These are phyloP conservation scores for Mycena rosella DNA, from an alignment of 768 basidiomycete genomes.

Conservation along the genomic window DNA sequence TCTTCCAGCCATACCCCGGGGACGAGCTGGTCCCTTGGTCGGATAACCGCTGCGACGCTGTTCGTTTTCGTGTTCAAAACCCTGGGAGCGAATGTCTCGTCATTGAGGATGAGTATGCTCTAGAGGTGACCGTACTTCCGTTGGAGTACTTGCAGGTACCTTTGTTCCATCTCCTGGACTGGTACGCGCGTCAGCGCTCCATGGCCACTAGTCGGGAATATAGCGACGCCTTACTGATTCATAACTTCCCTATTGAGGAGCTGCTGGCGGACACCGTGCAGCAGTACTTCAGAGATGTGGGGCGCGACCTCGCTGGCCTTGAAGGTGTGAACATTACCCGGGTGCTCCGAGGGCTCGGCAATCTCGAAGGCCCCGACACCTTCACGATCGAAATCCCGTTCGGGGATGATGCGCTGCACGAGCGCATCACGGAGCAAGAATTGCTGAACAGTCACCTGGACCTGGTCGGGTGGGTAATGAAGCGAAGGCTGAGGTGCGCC, in stretches of 20 bases:
- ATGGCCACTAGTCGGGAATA: neutral
- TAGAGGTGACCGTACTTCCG: neutral
- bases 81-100: no score
- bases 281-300: constrained; percentile 7
- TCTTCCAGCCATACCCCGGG: neutral
- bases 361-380: neutral
- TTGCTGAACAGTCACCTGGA: neutral
- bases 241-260: constrained; percentile 6
- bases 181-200: constrained; percentile 4
- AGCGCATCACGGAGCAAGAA: neutral
- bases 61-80: neutral
- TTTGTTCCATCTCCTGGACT: neutral
- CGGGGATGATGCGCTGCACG: neutral
- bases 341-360: neutral
- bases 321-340: neutral
- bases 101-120: neutral
- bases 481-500: neutral
- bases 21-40: neutral
- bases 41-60: neutral
- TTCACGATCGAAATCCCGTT: neutral
- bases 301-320: neutral
- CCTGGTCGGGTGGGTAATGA: neutral
- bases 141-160: neutral
- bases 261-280: constrained; percentile 1
- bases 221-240: neutral